Percentiles rank a stretch among this genome's conserved stretches.
Evolutionary conservation across 2,329 filamentous ascomycete species (phyloP).

Genomic region (Penicillium sp.): DNA sequence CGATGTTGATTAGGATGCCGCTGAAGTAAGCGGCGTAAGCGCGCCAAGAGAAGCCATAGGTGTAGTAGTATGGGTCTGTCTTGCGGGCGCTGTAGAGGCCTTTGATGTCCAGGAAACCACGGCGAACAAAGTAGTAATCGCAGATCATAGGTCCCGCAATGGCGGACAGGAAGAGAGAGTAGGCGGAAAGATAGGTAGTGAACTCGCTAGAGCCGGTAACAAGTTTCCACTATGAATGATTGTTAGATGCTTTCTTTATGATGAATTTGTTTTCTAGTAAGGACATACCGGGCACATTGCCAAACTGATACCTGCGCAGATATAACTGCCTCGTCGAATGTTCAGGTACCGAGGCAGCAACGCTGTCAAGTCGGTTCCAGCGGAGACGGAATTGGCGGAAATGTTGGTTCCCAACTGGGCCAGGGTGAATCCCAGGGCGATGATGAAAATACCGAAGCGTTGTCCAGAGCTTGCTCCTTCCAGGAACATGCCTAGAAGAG

Average conservation of each 20-base stretch:
- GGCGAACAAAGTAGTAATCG: constrained; percentile 86
- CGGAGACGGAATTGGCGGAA: constrained; percentile 80
- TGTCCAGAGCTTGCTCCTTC: constrained; percentile 67
- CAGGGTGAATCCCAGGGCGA: constrained; percentile 69
- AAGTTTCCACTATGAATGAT: constrained; percentile 56
- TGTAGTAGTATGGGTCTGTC: constrained; percentile 68
- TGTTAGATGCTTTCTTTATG: constrained; percentile 10
- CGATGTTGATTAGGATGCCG: constrained; percentile 86
- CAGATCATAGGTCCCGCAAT: constrained; percentile 88
- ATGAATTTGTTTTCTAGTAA: not conserved
- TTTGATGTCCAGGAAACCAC: constrained; percentile 75
- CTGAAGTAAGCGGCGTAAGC: constrained; percentile 79
- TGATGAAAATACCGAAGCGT: constrained; percentile 74
- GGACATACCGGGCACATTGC: constrained; percentile 73
- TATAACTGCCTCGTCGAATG: constrained; percentile 83
- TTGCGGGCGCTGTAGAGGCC: constrained; percentile 73
- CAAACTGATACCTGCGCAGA: constrained; percentile 76
- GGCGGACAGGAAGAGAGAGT: constrained; percentile 89
- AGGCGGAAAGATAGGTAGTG: constrained; percentile 87
- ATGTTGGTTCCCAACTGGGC: constrained; percentile 87
- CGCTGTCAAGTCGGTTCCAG: constrained; percentile 79
- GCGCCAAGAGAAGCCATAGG: constrained; percentile 74
- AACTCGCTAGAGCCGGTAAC: constrained; percentile 76
- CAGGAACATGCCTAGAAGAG: constrained; percentile 66
- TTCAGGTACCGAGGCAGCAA: constrained; percentile 77